Evolutionary conservation across 768 basidiomycete genomes (phyloP), one percentile per base, ranked within the genome.

Genomic region (Auriscalpium vulgare): DNA sequence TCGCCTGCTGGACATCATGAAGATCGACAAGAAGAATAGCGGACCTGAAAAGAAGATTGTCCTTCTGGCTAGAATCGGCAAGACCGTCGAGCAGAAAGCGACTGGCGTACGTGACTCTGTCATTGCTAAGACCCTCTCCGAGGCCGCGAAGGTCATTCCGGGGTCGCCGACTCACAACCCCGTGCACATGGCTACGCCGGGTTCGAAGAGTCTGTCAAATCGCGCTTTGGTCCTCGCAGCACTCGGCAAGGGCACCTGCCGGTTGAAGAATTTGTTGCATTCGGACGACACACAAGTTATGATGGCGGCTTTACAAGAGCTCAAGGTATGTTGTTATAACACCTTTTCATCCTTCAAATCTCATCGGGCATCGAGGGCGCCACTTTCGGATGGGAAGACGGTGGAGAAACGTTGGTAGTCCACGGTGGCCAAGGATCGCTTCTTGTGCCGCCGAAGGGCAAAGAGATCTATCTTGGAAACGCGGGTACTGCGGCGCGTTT

Each of bases 271-370:
- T 63, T 73, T 99, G 6, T 76, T 99, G 37, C 95, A 98, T 67
- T 97, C 94, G 4, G 95, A 98, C 65, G 95, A 99, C 67, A 99
- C 97, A 0, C 93, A 95, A 63, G 95, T 99, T 53, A 99, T 99
- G 97, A 98, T 98, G 94, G 78, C 85, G 3, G 95, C 95, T 37
- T 77, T 98, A 35, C 74, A 82, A 45, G 91, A 93, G 53, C 81
- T 99, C 59, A 87, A 94, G 76, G 92, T 89, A 55, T 37, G 74
- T 53, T 16, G 23, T 34, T 36, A 40, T 57, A 14, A 11, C 37
- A 55, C 35, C 55, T 46, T 52, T 14, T 37, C 13, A 35, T 46
- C 13, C 45, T 37, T 53, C 48, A 13, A 29, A 46, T 54, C 50
- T 55, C 62, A 35, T 43, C 34, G 47, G 17, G 52, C 9, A 37